Base-by-base conservation (phyloP, 2,329 filamentous ascomycete genomes). In the Cladophialophora chaetospira region DNA sequence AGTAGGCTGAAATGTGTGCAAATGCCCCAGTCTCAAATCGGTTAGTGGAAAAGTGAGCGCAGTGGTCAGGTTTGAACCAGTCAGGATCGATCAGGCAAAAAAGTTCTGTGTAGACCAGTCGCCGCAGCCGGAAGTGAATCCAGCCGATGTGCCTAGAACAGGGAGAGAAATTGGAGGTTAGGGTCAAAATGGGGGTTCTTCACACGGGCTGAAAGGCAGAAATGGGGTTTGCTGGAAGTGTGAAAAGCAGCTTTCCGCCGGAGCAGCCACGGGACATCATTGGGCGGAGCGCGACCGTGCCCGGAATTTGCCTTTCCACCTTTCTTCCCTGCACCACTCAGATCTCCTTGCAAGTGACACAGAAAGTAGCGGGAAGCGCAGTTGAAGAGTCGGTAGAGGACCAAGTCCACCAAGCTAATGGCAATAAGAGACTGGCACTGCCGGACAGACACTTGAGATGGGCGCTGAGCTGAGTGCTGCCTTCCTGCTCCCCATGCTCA, bases 271-370 rank as follows among this genome's bases (percentile, higher is more conserved):
- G 25, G 48, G 35, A 31, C n/a, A 29, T 53, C 38, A 58, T 58
- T 58, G 55, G 55, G 55, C 55, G 55, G 55, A 58, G 50, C 55
- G 48, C 42, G 17, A 29, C 33, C 29, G 35, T n/a, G 44, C 36
- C 42, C 53, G 42, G n/a, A 35, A 45, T 38, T 56, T 13, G 21
- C 44, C 42, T 45, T 26, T 17, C 23, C 52, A 52, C 43, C 42
- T 54, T 36, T 17, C n/a, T 28, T 23, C 31, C 29, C 40, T 36
- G 50, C 21, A 49, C 33, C 29, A 35, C 45, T 47, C 25, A 21
- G 21, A 3, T 17, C 15, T 8, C 3, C 36, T 19, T 40, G 15
- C 36, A 8, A 19, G 9, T n/a, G n/a, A n/a, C n/a, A n/a, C n/a
- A n/a, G n/a, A n/a, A n/a, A n/a, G n/a, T n/a, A n/a, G n/a, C n/a